Percentiles rank a stretch among this genome's conserved stretches.
Evolutionary conservation across 2,329 filamentous ascomycete species (phyloP).

Genomic region (Alternaria gaisen): DNA sequence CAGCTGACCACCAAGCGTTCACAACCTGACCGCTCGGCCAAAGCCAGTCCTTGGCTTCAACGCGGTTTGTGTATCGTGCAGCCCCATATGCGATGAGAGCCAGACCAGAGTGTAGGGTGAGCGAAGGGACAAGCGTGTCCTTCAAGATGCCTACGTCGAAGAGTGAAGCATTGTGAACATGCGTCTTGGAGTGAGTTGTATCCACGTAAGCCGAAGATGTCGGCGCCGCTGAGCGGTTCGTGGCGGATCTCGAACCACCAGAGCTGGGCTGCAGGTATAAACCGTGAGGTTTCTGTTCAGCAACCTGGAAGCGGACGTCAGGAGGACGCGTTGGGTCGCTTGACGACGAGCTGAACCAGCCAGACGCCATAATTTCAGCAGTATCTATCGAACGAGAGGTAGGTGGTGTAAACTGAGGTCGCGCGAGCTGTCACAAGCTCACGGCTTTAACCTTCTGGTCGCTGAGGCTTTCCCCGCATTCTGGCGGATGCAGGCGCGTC

Average conservation of each 20-base stretch:
- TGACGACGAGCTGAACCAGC: conserved; percentile 40
- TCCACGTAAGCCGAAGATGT: conserved; percentile 29
- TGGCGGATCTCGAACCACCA: conserved; percentile 26
- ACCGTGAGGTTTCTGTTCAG: conserved; percentile 43
- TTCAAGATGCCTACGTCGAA: conserved; percentile 62
- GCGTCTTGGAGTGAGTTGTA: conserved; percentile 43
- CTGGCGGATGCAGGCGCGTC: conserved; percentile 19
- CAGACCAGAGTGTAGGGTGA: conserved; percentile 63
- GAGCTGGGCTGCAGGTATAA: conserved; percentile 42
- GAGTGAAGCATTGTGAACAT: conserved; percentile 42
- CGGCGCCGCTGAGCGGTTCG: neutral
- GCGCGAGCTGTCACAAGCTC: conserved; percentile 6
- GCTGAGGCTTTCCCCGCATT: conserved; percentile 38
- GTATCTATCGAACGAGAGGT: conserved; percentile 3
- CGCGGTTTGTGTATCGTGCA: conserved; percentile 62
- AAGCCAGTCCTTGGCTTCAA: conserved; percentile 68
- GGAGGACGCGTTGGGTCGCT: conserved; percentile 33
- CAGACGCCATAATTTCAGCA: conserved; percentile 33
- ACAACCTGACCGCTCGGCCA: conserved; percentile 65
- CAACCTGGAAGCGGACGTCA: conserved; percentile 44
- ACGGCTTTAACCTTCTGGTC: conserved; percentile 18
- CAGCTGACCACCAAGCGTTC: conserved; percentile 69
- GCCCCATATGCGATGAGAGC: conserved; percentile 62
- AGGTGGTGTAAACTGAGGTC: conserved; percentile 1
- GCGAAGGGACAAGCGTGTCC: conserved; percentile 63